A percentile compares a stretch with the other conserved stretches of the same genome.
phyloP scores from a whole-genome alignment of 768 basidiomycete genomes.

The Boletus rubescentipes region DNA sequence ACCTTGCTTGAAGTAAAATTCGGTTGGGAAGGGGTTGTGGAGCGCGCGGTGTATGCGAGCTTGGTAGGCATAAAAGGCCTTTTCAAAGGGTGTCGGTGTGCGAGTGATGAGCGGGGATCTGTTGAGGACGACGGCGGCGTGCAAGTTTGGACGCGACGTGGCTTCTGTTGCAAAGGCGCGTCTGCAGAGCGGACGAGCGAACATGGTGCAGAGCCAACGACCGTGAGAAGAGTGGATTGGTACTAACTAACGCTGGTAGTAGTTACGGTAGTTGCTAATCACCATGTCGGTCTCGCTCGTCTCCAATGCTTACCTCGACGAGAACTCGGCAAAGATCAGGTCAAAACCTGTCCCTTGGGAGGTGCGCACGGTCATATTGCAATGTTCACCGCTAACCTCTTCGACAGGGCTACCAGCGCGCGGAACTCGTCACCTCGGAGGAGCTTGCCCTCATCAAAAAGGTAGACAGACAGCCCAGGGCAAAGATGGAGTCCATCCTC shows the following conservation, averaged over 20 bases:
- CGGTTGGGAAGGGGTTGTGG: constrained; percentile 82
- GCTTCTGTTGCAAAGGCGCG: constrained; percentile 49
- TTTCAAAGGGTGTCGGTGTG: constrained; percentile 70
- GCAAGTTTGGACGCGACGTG: constrained; percentile 39
- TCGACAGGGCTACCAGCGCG: constrained; percentile 88
- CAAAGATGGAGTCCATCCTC: constrained; percentile 73
- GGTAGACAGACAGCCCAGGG: constrained; percentile 77
- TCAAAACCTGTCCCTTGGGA: constrained; percentile 96
- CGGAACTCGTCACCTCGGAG: constrained; percentile 83
- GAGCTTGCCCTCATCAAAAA: constrained; percentile 88
- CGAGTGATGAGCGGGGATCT: constrained; percentile 75
- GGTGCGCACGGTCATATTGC: constrained; percentile 43
- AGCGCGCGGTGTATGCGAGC: constrained; percentile 79
- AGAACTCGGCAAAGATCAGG: constrained; percentile 82
- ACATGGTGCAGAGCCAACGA: constrained; percentile 15
- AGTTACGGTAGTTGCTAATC: neutral
- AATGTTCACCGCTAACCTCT: constrained; percentile 10
- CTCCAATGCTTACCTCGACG: constrained; percentile 82
- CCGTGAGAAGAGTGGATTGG: constrained; percentile 34
- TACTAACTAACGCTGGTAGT: too few relatives aligned
- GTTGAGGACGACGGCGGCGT: constrained; percentile 72
- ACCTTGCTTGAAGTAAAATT: constrained; percentile 94
- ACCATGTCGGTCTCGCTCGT: constrained; percentile 75
- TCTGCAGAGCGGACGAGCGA: constrained; percentile 6
- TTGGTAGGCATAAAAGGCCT: constrained; percentile 82